These are phyloP conservation scores for Blastomyces gilchristii DNA, from an alignment of 2,329 filamentous ascomycete genomes.

Conservation along the genomic window DNA sequence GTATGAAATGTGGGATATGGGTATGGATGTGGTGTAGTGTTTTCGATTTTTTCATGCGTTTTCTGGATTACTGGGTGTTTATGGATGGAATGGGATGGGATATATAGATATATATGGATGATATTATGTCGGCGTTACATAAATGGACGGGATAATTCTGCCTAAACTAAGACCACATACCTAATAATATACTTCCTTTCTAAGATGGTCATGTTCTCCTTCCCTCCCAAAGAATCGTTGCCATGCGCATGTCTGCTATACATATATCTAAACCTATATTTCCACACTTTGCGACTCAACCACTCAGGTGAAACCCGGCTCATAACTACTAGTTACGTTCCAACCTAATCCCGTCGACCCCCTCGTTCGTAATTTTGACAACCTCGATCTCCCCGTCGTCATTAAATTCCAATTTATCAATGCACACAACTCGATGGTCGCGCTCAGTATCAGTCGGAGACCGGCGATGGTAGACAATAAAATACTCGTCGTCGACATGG, in stretches of 20 bases:
- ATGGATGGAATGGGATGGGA: background rate
- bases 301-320: background rate
- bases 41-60: background rate
- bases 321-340: background rate
- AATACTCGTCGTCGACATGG: slow-evolving; percentile 33
- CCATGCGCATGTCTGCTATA: background rate
- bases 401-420: slow-evolving; percentile 42
- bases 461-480: slow-evolving; percentile 40
- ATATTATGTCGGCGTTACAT: background rate
- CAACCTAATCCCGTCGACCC: slow-evolving; percentile 18
- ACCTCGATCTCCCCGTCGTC: slow-evolving; percentile 35
- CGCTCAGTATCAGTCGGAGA: slow-evolving; percentile 36
- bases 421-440: slow-evolving; percentile 40
- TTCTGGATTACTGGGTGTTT: background rate
- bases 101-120: background rate
- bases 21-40: background rate
- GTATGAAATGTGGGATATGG: background rate
- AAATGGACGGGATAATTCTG: background rate
- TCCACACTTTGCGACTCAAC: background rate
- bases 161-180: background rate
- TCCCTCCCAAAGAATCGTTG: background rate
- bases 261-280: background rate
- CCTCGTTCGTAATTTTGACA: slow-evolving; percentile 31
- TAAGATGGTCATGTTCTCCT: background rate
- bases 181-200: background rate